Base-by-base conservation (phyloP, 2,329 filamentous ascomycete species). In the Pseudopyrenochaeta lycopersici region DNA sequence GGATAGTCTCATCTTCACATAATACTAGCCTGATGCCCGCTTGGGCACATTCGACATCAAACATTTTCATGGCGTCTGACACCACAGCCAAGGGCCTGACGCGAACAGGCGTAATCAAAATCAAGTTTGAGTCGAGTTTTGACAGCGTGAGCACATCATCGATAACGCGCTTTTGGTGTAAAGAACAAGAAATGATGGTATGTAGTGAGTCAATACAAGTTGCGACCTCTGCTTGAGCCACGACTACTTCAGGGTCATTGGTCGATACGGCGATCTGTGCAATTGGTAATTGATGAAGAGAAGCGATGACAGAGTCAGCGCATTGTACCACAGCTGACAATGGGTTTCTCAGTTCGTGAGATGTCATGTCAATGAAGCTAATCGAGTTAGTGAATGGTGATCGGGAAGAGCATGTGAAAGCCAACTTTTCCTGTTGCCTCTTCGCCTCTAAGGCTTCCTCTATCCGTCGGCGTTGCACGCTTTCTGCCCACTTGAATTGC, bases 141-240 rank as follows among this genome's bases (percentile, higher is more conserved):
- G 66, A 69, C n/a, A 71, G 45, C 6, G 70, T 76, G 1, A 79
- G 69, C 1, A 79, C 73, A 51, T 79, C 77, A 51, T 79, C 76
- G 4, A 79, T 73, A 11, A 71, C 62, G 10, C 67, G 71, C 53
- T 76, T 76, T 52, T 78, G 76, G 54, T 79, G 77, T 14, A 69
- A 55, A 1, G 76, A 73, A 52, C 77, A 79, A 2, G 65, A 65
- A 0, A 71, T 57, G 18, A 71, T 71, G 2, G 77, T 71, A 18
- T 72, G 60, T 2, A 71, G 39, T 4, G 69, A 67, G 11, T 77
- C 75, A 11, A 71, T 64, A 35, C 66, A 68, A 7, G 49, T 60
- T 14, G 53, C 51, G 6, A 72, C 32, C 7, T 67, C 62, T n/a
- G 59, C 54, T 15, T 56, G 46, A 30, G 66, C 50, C 20, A 56